These are phyloP conservation scores for Candolleomyces aberdarensis DNA, from an alignment of 768 basidiomycete species.

Conservation along the genomic window DNA sequence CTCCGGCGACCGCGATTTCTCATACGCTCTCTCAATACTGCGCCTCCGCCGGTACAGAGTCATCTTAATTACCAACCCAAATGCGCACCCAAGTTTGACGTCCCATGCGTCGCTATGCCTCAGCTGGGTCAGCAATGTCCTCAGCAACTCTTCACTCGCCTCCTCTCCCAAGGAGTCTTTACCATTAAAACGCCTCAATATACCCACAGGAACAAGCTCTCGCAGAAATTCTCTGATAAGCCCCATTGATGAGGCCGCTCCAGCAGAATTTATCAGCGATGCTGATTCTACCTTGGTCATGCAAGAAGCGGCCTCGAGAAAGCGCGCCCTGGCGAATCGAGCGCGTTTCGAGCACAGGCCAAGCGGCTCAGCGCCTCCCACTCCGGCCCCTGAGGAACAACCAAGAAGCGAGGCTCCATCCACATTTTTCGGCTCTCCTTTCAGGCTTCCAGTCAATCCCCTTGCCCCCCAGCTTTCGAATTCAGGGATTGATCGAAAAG, in stretches of 20 bases:
- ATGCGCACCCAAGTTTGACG: conserved; percentile 44
- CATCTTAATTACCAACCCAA: conserved; percentile 43
- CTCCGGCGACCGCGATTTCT: conserved; percentile 64
- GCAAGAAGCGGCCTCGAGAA: not conserved
- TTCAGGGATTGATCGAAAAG: not conserved
- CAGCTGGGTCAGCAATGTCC: conserved; percentile 33
- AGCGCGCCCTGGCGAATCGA: not conserved
- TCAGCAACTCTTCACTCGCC: not conserved
- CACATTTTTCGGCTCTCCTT: not conserved
- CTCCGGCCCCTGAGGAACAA: not conserved
- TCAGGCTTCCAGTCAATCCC: not conserved
- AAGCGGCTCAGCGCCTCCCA: not conserved
- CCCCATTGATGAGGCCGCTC: not conserved
- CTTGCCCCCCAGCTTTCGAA: not conserved
- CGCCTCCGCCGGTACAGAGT: conserved; percentile 52
- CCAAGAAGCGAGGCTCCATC: not conserved
- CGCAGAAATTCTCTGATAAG: not conserved
- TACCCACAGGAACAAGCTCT: not conserved
- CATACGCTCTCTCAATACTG: conserved; percentile 56
- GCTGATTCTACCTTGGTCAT: not conserved
- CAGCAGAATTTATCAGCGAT: not conserved
- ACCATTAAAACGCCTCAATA: not conserved
- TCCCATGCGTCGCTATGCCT: conserved; percentile 51
- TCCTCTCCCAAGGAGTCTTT: not conserved
- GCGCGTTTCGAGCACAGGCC: not conserved